These are phyloP conservation scores for Cercospora beticola DNA, from an alignment of 2,329 filamentous ascomycete species.

Conservation along the genomic window DNA sequence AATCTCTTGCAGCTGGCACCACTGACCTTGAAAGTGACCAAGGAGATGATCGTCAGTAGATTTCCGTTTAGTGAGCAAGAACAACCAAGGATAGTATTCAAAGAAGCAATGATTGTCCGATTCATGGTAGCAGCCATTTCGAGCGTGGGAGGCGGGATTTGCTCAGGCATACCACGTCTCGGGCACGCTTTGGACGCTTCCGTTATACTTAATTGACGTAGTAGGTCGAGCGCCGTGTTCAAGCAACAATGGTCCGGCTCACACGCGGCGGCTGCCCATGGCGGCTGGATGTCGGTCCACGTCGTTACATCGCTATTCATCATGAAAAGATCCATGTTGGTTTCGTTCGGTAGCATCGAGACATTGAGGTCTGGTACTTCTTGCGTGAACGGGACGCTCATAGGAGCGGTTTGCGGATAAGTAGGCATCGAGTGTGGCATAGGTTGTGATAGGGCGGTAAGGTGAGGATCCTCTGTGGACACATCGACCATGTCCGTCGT, in stretches of 20 bases:
- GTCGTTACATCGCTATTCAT: constrained; percentile 1
- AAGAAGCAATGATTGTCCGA: not conserved
- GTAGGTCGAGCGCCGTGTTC: constrained; percentile 4
- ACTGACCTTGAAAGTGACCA: constrained; percentile 9
- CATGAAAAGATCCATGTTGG: constrained; percentile 4
- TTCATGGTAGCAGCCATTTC: constrained; percentile 10
- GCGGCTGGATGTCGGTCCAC: not conserved
- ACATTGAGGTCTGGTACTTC: not conserved
- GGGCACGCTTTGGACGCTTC: constrained; percentile 4
- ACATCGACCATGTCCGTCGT: constrained; percentile 1
- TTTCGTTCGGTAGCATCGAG: constrained; percentile 2
- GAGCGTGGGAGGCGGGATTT: constrained; percentile 6
- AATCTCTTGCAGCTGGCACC: not conserved
- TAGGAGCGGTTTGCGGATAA: not conserved
- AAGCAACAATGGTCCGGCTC: constrained; percentile 6
- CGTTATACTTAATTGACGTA: constrained; percentile 2
- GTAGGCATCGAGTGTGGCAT: not conserved
- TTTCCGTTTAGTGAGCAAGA: constrained; percentile 9
- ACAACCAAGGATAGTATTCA: constrained; percentile 1
- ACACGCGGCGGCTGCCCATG: not conserved
- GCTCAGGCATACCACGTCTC: constrained; percentile 5
- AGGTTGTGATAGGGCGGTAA: not conserved
- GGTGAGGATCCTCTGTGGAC: not conserved
- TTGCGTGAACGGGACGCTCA: not conserved
- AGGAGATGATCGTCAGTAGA: constrained; percentile 9